phyloP scores from a whole-genome alignment of 2,329 filamentous ascomycete species.

The Ilyonectria destructans region DNA sequence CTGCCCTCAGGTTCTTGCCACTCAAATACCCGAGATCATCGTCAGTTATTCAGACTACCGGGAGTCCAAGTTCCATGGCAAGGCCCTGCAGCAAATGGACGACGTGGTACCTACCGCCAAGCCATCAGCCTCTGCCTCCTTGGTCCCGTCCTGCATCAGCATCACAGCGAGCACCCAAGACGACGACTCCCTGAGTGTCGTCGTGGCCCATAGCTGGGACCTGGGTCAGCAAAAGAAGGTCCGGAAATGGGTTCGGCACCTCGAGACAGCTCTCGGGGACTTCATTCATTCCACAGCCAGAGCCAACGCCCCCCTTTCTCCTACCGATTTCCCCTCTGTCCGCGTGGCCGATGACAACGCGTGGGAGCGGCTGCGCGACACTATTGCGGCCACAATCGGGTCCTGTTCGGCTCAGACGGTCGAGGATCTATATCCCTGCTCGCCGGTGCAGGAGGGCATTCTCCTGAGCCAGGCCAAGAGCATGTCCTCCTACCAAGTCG shows the following conservation, averaged over 20 bases:
- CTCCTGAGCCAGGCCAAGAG: slow-evolving; percentile 25
- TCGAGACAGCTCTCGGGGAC: slow-evolving; percentile 14
- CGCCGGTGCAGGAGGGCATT: slow-evolving; percentile 27
- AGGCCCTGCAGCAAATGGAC: slow-evolving; percentile 13
- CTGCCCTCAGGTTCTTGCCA: neutral
- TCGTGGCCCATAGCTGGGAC: slow-evolving; percentile 27
- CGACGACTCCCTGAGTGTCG: slow-evolving; percentile 9
- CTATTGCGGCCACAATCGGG: slow-evolving; percentile 2
- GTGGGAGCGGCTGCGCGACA: slow-evolving; percentile 16
- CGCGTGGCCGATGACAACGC: slow-evolving; percentile 10
- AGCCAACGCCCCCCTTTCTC: slow-evolving; percentile 13
- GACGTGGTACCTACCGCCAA: neutral
- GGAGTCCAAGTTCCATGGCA: slow-evolving; percentile 14
- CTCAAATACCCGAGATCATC: slow-evolving; percentile 17
- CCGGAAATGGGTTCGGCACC: slow-evolving; percentile 28
- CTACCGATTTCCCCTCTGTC: slow-evolving; percentile 19
- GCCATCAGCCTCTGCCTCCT: neutral
- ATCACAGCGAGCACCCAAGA: slow-evolving; percentile 12
- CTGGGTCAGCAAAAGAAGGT: slow-evolving; percentile 26
- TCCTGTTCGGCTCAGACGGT: slow-evolving; percentile 1
- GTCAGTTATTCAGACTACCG: slow-evolving; percentile 11
- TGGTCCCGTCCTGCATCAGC: slow-evolving; percentile 26
- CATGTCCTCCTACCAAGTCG: slow-evolving; percentile 7
- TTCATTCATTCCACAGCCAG: slow-evolving; percentile 2
- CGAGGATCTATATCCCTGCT: slow-evolving; percentile 29